These are phyloP conservation scores for Microstroma glucosiphilum DNA, from an alignment of 1,284 basidiomycete species.

Conservation along the genomic window DNA sequence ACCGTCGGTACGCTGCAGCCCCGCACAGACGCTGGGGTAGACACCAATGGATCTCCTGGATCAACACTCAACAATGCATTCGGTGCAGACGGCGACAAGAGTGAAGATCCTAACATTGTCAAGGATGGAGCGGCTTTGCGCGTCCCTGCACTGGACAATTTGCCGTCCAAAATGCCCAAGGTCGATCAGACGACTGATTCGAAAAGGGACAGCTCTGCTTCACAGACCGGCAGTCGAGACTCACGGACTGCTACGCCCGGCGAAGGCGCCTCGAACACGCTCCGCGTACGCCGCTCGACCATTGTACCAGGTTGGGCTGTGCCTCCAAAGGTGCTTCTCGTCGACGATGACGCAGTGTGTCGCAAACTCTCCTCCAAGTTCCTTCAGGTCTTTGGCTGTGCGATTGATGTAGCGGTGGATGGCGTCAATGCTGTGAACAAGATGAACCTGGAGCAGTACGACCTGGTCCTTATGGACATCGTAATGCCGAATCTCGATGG, in stretches of 20 bases:
- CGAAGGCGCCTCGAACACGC: conserved; percentile 17
- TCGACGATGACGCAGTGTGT: conserved; percentile 91
- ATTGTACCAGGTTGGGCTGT: conserved; percentile 64
- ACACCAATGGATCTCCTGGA: background rate
- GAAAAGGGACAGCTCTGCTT: background rate
- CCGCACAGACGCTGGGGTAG: conserved; percentile 32
- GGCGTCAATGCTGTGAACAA: conserved; percentile 88
- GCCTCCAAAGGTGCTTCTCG: conserved; percentile 65
- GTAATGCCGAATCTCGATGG: conserved; percentile 85
- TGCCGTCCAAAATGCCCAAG: conserved; percentile 24
- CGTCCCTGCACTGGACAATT: conserved; percentile 19
- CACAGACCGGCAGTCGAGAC: conserved; percentile 3
- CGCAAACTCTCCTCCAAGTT: conserved; percentile 83
- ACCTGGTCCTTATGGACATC: conserved; percentile 68
- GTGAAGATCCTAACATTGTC: conserved; percentile 10
- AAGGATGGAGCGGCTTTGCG: too few species aligned
- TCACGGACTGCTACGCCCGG: conserved; percentile 7
- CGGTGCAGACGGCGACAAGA: background rate
- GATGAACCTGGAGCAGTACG: conserved; percentile 90
- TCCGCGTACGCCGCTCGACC: conserved; percentile 55
- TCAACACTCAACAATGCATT: conserved; percentile 5
- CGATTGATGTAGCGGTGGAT: conserved; percentile 85
- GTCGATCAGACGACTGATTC: conserved; percentile 17
- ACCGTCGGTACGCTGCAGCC: conserved; percentile 74
- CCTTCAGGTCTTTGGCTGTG: conserved; percentile 88